Base-by-base conservation (phyloP, 345 rosid genomes). In the Euphorbia tirucalli region DNA sequence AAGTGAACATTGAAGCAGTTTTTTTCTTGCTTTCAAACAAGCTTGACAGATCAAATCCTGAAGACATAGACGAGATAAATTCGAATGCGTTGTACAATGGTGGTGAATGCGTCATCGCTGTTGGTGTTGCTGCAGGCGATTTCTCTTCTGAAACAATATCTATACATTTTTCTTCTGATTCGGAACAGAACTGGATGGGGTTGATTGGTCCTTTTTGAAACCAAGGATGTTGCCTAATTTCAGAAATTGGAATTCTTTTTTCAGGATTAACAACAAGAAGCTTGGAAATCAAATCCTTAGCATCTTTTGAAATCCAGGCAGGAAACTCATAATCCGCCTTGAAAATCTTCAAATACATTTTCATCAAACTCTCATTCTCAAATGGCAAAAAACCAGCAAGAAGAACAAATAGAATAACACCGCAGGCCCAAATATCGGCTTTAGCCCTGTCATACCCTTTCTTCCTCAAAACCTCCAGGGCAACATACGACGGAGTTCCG, bases 261-360 rank as follows among this genome's bases (percentile, higher is more conserved):
- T 30, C 67, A 5, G 80, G 72, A 61, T 77, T 68, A 49, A 71
- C 76, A 43, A 77, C 72, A 41, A 77, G 69, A 41, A 71, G 75
- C 69, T 61, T 66, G 25, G 80, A 71, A 18, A 77, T 67, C 64
- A 77, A 66, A 18, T 11, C 56, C 69, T 21, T 54, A 15, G 80
- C 75, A 30, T 72, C 76, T 14, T 0, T 6, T 7, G 80, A 77
- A 61, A 77, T 58, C 80, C 80, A 77, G 1, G 68, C 25, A 19
- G 80, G 80, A 22, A 71, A 58, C 19, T 60, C 71, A 37, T 65
- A 77, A 7, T 77, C 80, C 11, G 80, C 75, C 64, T 77, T 77
- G 68, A 77, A 77, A 19, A 77, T 77, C 55, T 77, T 77, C 44
- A 71, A 31, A 54, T 77, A 77, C 80, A 77, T 66, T 66, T 67